A percentile compares a stretch with the other conserved stretches of the same genome.
Conservation (phyloP, 352 stramenopile genomes). For the Phytophthora chlamydospora region DNA sequence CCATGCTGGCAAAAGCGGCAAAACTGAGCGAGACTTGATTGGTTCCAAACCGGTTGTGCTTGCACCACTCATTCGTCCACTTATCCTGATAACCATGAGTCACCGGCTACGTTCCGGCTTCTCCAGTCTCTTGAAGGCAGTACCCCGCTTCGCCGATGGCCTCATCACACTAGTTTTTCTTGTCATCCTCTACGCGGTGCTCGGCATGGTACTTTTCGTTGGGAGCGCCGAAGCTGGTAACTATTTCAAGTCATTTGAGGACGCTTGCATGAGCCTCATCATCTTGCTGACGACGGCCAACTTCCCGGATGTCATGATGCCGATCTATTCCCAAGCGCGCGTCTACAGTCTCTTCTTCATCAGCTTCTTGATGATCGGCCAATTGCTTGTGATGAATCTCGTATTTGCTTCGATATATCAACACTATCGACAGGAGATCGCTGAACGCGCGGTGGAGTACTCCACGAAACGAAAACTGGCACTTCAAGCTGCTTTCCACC, state of each 20-base stretch:
- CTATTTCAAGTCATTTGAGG: constrained; percentile 61
- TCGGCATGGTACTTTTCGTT: constrained; percentile 72
- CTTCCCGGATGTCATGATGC: constrained; percentile 86
- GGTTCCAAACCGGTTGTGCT: constrained; percentile 41
- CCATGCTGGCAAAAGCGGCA: background rate
- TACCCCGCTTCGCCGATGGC: constrained; percentile 53
- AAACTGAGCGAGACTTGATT: constrained; percentile 1
- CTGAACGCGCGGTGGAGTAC: constrained; percentile 36
- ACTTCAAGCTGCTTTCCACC: constrained; percentile 55
- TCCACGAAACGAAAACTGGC: constrained; percentile 45
- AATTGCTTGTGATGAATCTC: constrained; percentile 86
- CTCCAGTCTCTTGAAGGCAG: constrained; percentile 46
- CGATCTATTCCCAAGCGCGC: constrained; percentile 55
- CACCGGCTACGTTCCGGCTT: constrained; percentile 53
- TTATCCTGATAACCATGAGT: constrained; percentile 62
- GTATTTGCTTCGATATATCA: constrained; percentile 79
- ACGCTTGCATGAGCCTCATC: constrained; percentile 63
- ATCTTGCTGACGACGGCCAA: constrained; percentile 83
- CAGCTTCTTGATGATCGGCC: constrained; percentile 66
- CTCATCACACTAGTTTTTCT: constrained; percentile 53
- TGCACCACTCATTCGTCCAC: constrained; percentile 47
- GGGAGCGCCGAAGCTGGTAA: constrained; percentile 49
- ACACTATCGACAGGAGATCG: constrained; percentile 60
- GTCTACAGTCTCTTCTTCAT: constrained; percentile 70
- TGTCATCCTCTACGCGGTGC: constrained; percentile 61